Conservation (phyloP, 495 filamentous ascomycete genomes). For the Daldinia decipiens region DNA sequence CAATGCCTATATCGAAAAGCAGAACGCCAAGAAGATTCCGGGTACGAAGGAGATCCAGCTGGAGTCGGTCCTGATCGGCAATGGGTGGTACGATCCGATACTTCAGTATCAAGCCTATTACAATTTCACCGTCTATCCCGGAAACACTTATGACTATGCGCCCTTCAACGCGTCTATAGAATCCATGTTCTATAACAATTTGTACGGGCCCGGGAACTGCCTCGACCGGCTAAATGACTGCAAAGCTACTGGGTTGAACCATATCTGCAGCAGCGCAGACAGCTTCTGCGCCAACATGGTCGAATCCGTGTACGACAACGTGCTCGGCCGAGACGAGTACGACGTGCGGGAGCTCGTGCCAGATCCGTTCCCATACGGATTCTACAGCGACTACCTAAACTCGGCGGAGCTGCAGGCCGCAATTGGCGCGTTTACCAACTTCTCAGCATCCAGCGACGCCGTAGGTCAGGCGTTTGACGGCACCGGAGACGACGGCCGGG, state of each 20-base stretch:
- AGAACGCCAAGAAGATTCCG: slow-evolving; percentile 66
- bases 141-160: slow-evolving; percentile 69
- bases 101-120: slow-evolving; percentile 72
- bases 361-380: slow-evolving; percentile 70
- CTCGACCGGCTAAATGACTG: slow-evolving; percentile 67
- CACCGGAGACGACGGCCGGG: slow-evolving; percentile 68
- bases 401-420: slow-evolving; percentile 63
- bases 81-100: slow-evolving; percentile 63
- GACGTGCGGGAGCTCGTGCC: slow-evolving; percentile 66
- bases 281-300: slow-evolving; percentile 66
- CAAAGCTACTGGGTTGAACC: slow-evolving; percentile 44
- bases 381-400: slow-evolving; percentile 70
- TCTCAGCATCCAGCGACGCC: slow-evolving; percentile 57
- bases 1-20: slow-evolving; percentile 70
- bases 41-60: slow-evolving; percentile 64
- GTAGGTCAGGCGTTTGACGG: slow-evolving; percentile 61
- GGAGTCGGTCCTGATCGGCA: slow-evolving; percentile 64
- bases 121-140: slow-evolving; percentile 65
- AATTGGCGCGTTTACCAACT: slow-evolving; percentile 69
- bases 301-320: slow-evolving; percentile 62
- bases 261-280: slow-evolving; percentile 53
- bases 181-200: slow-evolving; percentile 65
- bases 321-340: slow-evolving; percentile 65
- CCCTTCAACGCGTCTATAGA: slow-evolving; percentile 60
- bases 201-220: slow-evolving; percentile 72